phyloP scores from a whole-genome alignment of 306 rosid species.

The Sicyos baderoa region DNA sequence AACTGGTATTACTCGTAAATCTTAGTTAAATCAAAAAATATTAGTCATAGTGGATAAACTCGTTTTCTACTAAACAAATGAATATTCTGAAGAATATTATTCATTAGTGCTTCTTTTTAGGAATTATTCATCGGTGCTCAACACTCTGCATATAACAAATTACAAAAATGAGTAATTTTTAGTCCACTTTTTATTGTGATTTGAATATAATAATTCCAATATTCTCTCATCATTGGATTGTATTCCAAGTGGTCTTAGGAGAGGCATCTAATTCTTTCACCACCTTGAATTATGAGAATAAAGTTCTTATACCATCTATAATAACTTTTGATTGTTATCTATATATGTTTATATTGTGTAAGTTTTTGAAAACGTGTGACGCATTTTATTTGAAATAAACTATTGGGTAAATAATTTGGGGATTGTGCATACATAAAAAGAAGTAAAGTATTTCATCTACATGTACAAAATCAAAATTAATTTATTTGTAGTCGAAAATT shows the following conservation, averaged over 20 bases:
- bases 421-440: too few species aligned
- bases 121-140: not conserved
- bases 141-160: not conserved
- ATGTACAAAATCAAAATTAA: too few species aligned
- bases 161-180: not conserved
- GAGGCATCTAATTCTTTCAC: constrained; percentile 5
- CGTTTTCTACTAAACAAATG: not conserved
- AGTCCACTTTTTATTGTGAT: constrained; percentile 5
- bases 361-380: not conserved
- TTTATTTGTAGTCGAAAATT: too few species aligned
- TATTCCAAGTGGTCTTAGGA: not conserved
- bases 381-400: not conserved
- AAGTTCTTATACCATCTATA: not conserved
- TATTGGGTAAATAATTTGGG: not conserved
- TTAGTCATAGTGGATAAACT: not conserved
- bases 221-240: constrained; percentile 7
- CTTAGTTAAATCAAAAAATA: not conserved
- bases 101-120: not conserved
- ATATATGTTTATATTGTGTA: not conserved
- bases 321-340: not conserved
- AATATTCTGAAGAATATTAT: constrained; percentile 6
- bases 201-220: constrained; percentile 6
- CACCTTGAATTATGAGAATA: not conserved
- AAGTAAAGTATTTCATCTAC: too few species aligned
- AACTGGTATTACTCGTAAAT: not conserved